A percentile compares a stretch with the other conserved stretches of the same genome.
Evolutionary conservation across 208 protist species (phyloP).

Genomic region (Acanthamoeba triangularis): DNA sequence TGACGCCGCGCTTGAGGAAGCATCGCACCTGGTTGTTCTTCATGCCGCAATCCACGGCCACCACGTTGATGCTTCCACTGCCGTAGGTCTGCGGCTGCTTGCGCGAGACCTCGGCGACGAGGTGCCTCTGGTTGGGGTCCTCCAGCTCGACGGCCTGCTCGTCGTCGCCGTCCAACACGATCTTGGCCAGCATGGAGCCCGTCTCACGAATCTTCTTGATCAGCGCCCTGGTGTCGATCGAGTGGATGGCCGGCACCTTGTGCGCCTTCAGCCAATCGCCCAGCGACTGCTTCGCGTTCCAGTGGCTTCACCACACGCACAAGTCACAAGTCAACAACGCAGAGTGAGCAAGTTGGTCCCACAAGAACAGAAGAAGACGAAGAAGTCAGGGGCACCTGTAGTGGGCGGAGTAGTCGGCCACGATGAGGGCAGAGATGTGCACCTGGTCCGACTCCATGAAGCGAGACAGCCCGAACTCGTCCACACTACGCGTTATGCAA

Average conservation of each 20-base stretch:
- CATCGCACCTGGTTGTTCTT: slow-evolving; percentile 92
- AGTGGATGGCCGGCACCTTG: slow-evolving; percentile 98
- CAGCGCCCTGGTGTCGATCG: slow-evolving; percentile 98
- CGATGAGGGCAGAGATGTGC: slow-evolving; percentile 93
- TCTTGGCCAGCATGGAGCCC: slow-evolving; percentile 89
- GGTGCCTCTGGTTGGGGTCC: slow-evolving; percentile 97
- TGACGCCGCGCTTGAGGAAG: slow-evolving; percentile 86
- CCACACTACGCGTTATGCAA: slow-evolving; percentile 58
- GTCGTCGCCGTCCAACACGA: slow-evolving; percentile 80
- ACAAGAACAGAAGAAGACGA: background rate
- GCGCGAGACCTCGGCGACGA: slow-evolving; percentile 97
- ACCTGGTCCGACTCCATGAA: slow-evolving; percentile 97
- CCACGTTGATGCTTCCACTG: slow-evolving; percentile 66
- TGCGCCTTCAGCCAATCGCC: slow-evolving; percentile 94
- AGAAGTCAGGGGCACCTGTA: slow-evolving; percentile 85
- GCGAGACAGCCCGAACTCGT: slow-evolving; percentile 95
- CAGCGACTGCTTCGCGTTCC: slow-evolving; percentile 94
- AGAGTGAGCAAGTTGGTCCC: background rate
- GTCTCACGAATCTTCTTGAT: slow-evolving; percentile 98
- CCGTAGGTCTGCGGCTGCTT: slow-evolving; percentile 89
- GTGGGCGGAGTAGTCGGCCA: slow-evolving; percentile 96
- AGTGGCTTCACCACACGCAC: slow-evolving; percentile 92
- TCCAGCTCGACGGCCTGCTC: slow-evolving; percentile 88
- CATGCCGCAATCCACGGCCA: slow-evolving; percentile 94
- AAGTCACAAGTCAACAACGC: background rate